These are phyloP conservation scores for Nakazawaea molendinolei DNA, from an alignment of 805 yeast genomes.

Conservation along the genomic window DNA sequence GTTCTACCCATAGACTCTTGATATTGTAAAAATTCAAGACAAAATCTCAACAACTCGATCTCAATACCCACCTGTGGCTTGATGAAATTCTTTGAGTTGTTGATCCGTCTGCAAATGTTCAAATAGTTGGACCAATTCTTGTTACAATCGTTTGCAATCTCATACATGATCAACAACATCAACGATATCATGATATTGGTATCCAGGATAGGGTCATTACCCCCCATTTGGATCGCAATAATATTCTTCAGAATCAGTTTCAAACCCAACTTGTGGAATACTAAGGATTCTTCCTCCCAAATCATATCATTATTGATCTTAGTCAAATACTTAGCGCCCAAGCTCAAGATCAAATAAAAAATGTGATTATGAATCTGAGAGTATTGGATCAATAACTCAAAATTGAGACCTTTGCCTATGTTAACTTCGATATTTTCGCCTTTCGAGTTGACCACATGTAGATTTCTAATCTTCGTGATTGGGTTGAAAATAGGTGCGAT, in stretches of 20 bases:
- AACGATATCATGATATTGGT: slow-evolving; percentile 1
- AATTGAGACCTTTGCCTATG: slow-evolving; percentile 9
- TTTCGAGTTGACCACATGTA: slow-evolving; percentile 5
- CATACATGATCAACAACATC: slow-evolving; percentile 10
- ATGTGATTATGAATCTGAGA: slow-evolving; percentile 10
- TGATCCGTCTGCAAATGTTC: slow-evolving; percentile 4
- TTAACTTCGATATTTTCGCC: no score
- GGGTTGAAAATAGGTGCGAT: slow-evolving; percentile 13
- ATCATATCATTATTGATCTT: background rate
- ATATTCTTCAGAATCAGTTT: background rate
- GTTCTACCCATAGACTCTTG: slow-evolving; percentile 15
- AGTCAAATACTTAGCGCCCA: slow-evolving; percentile 11
- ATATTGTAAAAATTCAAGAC: slow-evolving; percentile 10
- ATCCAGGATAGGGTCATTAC: background rate
- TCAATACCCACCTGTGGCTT: slow-evolving; percentile 6
- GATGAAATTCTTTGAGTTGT: slow-evolving; percentile 12
- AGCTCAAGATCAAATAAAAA: slow-evolving; percentile 10
- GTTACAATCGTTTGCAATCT: slow-evolving; percentile 12
- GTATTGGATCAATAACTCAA: slow-evolving; percentile 9
- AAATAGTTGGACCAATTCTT: slow-evolving; percentile 10
- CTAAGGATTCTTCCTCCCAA: slow-evolving; percentile 3
- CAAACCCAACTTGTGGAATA: slow-evolving; percentile 5
- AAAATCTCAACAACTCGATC: slow-evolving; percentile 6
- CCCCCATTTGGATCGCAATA: background rate
- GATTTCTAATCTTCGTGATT: slow-evolving; percentile 8